A percentile compares a stretch with the other conserved stretches of the same genome.
Evolutionary conservation across 805 yeast genomes (phyloP).

Genomic region (Metschnikowia gelsemii): DNA sequence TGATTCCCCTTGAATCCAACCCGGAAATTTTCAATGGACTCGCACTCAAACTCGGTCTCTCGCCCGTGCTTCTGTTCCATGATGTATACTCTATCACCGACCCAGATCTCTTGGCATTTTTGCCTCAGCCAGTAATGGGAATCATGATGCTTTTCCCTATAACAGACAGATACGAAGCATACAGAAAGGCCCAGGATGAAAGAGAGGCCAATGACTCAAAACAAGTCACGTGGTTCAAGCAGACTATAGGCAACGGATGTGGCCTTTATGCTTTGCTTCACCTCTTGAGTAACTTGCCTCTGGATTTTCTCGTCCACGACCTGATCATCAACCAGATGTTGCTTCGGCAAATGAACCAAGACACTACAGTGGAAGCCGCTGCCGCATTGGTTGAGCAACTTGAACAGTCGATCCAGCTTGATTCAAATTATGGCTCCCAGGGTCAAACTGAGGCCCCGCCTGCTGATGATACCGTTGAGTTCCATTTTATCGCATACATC

Average conservation of each 20-base stretch:
- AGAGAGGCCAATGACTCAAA: conserved; percentile 29
- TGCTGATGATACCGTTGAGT: conserved; percentile 49
- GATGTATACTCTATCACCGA: conserved; percentile 88
- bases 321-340: conserved; percentile 29
- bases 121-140: conserved; percentile 80
- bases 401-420: conserved; percentile 42
- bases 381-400: conserved; percentile 46
- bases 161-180: conserved; percentile 56
- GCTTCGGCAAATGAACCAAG: conserved; percentile 22
- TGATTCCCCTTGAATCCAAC: conserved; percentile 87
- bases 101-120: conserved; percentile 70
- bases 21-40: conserved; percentile 78
- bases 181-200: conserved; percentile 43
- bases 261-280: conserved; percentile 90
- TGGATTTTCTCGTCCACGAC: conserved; percentile 43
- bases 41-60: conserved; percentile 66
- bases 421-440: conserved; percentile 44
- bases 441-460: conserved; percentile 71
- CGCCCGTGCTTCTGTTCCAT: conserved; percentile 57
- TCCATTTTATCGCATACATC: conserved; percentile 78
- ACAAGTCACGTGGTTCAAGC: conserved; percentile 72
- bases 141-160: conserved; percentile 82
- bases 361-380: conserved; percentile 33
- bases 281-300: conserved; percentile 45
- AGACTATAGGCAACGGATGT: conserved; percentile 84